Base-by-base conservation (phyloP, 1,284 basidiomycete genomes). In the Austroboletus niveus region DNA sequence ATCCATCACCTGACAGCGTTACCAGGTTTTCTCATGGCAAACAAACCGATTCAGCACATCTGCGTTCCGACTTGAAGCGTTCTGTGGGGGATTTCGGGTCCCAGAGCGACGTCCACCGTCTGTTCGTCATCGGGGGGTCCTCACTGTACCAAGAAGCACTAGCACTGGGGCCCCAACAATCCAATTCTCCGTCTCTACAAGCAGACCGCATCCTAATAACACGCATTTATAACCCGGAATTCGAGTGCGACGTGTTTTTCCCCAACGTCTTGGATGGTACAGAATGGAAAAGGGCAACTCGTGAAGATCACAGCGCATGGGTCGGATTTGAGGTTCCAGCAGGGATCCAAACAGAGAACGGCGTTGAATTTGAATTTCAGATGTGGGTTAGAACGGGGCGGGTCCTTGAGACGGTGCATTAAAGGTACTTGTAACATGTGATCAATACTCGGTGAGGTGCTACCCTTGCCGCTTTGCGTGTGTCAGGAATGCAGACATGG, bases 61-160 rank as follows among this genome's bases (percentile, higher is more conserved):
- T 62, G 42, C 56, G 47, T 53, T 50, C 55, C 35, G 47, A 59
- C 48, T 40, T 66, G 45, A 48, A 46, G 40, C 45, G 20, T 15
- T 69, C 70, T 3, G 42, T 66, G 35, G 52, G 59, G 17, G 49
- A 49, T 5, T 54, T 64, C 22, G 49, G 35, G n/a, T 54, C 48
- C 29, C 47, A 52, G 12, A 54, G 62, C 54, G 42, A 60, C 53
- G 60, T 80, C 38, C 72, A 87, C 60, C 75, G 79, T 42, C 65
- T 68, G 12, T 99, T 98, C 73, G 75, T 98, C 56, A 96, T 97
- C 32, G 96, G 96, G 34, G 96, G 97, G 7, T 85, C 92, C 10
- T 82, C 89, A 44, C 73, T 98, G 24, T 98, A 98, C 76, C 74
- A 77, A 32, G 83, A 89, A 55, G 75, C 83, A 15, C 77, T 94